Base-by-base conservation (phyloP, 331 rosid species). In the Quercus phellos region DNA sequence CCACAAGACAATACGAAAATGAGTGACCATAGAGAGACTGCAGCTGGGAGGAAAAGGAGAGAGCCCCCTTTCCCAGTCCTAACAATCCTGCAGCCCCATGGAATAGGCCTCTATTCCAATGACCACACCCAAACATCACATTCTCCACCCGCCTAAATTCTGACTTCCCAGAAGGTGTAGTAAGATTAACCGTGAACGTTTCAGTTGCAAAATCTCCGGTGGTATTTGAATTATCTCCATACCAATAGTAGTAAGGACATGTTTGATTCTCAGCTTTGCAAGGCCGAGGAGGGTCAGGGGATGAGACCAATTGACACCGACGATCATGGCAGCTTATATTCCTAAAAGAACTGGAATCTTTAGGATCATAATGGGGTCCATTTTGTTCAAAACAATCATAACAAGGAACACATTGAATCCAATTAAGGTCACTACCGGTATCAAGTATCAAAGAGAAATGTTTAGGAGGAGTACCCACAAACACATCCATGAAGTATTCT, bases 71-170 rank as follows among this genome's bases (percentile, higher is more conserved):
- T 7, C 99, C 99, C 9, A 95, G 85, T 46, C 99, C 99, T 30
- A 95, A 70, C 79, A 95, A 78, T 34, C 99, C 99, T 22, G 99
- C 91, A 78, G 99, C 99, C 12, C 99, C 99, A 75, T 89, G 97
- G 70, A 95, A 95, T 4, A 95, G 83, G 14, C 99, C 99, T 87
- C 99, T 85, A 82, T 95, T 95, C 99, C 99, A 95, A 84, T 95
- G 99, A 4, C 99, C 99, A 73, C 99, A 95, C 6, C 99, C 98
- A 56, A 95, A 95, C 99, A 95, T 92, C 67, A 95, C 89, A 83
- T 90, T 85, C 78, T 91, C 94, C 35, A 90, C 99, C 21, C 22
- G 89, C 50, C 69, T 85, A 4, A 83, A 63, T 50, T 87, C 92
- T 0, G 96, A 77, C 17, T 83, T 78, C 46, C 94, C 91, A 0